Evolutionary conservation across 148 eudicot species (phyloP), one percentile per base, ranked within the genome.

Genomic region (Hydrangea macrophylla): DNA sequence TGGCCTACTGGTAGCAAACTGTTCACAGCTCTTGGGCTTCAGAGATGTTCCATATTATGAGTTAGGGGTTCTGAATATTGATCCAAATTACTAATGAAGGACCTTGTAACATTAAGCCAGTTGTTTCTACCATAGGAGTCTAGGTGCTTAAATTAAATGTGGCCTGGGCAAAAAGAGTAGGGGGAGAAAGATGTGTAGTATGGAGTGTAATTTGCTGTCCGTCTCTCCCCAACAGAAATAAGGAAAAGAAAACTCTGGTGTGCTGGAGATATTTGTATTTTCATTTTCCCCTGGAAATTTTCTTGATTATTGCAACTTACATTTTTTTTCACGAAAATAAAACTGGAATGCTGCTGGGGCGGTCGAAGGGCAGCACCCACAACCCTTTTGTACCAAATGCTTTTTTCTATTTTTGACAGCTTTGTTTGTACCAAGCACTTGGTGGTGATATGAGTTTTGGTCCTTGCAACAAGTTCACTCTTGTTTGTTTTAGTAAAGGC

Each of bases 1-100:
- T 80, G 84, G 88, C 82, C 88, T 48, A 62, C 58, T 20, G 75
- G 84, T 58, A 70, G 69, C 62, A 82, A 70, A 64, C 24, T 84
- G 32, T 80, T 78, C 60, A 30, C 70, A 36, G 11, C 81, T 57
- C 68, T 80, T 55, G 86, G 86, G 48, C 68, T 82, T 23, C 62
- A 81, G 28, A 79, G 85, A 69, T 81, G 85, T 57, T 64, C 85
- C 60, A 82, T 84, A 60, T 58, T 84, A 72, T 84, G 68, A 79
- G 17, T 60, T 65, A 13, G 54, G 69, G 32, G 53, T 25, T 31
- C 24, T 11, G 9, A 27, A 6, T 13, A 1, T 9, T 17, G 32
- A 48, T 6, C 12, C n/a, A 1, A 18, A 48, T 4, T 15, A 20
- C 7, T 2, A 31, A 30, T 11, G 28, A 50, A 17, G 39, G 17